Evolutionary conservation across 768 basidiomycete genomes (phyloP).

Genomic region (Mycena floridula): DNA sequence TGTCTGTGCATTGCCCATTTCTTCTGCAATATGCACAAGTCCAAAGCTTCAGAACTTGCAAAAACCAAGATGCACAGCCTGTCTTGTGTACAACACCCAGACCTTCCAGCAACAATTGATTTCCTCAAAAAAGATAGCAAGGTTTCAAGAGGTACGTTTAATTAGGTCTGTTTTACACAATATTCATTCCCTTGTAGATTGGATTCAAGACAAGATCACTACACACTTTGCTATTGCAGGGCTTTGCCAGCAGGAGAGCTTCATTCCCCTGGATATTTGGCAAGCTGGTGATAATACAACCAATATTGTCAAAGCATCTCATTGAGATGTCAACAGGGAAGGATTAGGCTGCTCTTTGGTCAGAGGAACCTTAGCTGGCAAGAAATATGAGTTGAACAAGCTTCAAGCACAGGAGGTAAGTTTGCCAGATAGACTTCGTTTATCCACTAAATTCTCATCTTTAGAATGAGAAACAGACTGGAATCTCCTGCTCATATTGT

Average conservation of each 20-base stretch:
- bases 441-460: no score
- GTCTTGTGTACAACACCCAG: slow-evolving; percentile 10
- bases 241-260: slow-evolving; percentile 18
- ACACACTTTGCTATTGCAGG: slow-evolving; percentile 15
- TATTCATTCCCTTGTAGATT: slow-evolving; percentile 11
- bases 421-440: no score
- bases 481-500: no score
- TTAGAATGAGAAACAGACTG: no score
- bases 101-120: slow-evolving; percentile 9
- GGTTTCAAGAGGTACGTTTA: slow-evolving; percentile 14
- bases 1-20: slow-evolving; percentile 18
- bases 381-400: no score
- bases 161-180: not conserved
- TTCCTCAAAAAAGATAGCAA: slow-evolving; percentile 14
- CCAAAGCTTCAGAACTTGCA: slow-evolving; percentile 4
- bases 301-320: slow-evolving; percentile 19
- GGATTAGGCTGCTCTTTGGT: no score
- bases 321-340: slow-evolving; percentile 18
- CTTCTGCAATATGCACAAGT: slow-evolving; percentile 12
- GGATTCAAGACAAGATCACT: slow-evolving; percentile 20
- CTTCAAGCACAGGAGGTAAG: no score
- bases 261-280: no score
- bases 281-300: no score
- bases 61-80: slow-evolving; percentile 18
- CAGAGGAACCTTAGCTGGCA: no score